Conservation (phyloP, 345 rosid species). For the Arabidopsis thaliana region TAIR10.1 NC_003076.8:2919501-2920000, state of each 20-base stretch:
- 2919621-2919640: slow-evolving; percentile 91
- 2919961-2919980: neutral
- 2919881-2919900: slow-evolving; percentile 19
- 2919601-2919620: slow-evolving; percentile 99
- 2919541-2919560: slow-evolving; percentile 92
- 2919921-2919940: slow-evolving; percentile 2
- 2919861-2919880: neutral
- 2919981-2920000: neutral
- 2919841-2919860: neutral
- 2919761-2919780: slow-evolving; percentile 89
- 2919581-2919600: slow-evolving; percentile 94
- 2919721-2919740: slow-evolving; percentile 97
- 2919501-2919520: slow-evolving; percentile 99
- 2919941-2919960: neutral
- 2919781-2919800: slow-evolving; percentile 96
- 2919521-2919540: slow-evolving; percentile 96
- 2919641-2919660: slow-evolving; percentile 95
- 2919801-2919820: slow-evolving; percentile 76
- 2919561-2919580: slow-evolving; percentile 88
- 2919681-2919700: slow-evolving; percentile 96
- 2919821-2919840: neutral
- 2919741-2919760: slow-evolving; percentile 94
- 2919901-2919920: neutral
- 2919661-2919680: slow-evolving; percentile 98
- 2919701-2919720: slow-evolving; percentile 92